Evolutionary conservation across 129 eudicot species (phyloP).

Genomic region (Helichrysum umbraculigerum): DNA sequence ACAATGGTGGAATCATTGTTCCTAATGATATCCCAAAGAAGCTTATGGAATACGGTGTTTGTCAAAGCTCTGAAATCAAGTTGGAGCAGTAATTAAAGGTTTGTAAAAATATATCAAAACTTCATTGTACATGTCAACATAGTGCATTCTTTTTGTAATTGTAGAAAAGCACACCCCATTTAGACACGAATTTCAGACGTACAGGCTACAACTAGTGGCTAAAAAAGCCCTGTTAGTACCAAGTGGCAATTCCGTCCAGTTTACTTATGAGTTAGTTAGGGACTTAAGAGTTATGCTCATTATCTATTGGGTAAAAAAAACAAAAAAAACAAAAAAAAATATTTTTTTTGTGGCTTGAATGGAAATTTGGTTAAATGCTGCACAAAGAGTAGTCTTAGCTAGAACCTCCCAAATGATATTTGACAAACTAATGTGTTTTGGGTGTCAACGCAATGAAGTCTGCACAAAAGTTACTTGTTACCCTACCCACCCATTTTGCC

Average conservation of each 20-base stretch:
- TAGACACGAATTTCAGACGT: not conserved
- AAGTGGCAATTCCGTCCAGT: not conserved
- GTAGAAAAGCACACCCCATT: not conserved
- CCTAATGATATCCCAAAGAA: slow-evolving; percentile 48
- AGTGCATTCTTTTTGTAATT: not conserved
- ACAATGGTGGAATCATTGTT: slow-evolving; percentile 72
- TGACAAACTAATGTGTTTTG: not conserved
- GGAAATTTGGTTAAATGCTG: not conserved
- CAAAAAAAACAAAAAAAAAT: too few relatives aligned
- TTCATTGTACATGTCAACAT: not conserved
- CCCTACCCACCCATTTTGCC: not conserved
- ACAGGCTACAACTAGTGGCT: not conserved
- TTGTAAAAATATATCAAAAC: slow-evolving; percentile 1
- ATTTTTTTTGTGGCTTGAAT: not conserved
- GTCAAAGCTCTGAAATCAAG: slow-evolving; percentile 45
- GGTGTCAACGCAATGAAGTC: not conserved
- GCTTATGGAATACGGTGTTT: slow-evolving; percentile 38
- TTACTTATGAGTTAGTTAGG: not conserved
- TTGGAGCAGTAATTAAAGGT: slow-evolving; percentile 52
- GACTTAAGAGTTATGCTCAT: not conserved
- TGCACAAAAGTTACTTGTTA: not conserved
- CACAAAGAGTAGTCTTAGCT: not conserved
- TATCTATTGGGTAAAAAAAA: too few relatives aligned
- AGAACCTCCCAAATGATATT: not conserved
- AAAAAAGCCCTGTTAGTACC: not conserved